A percentile compares a stretch with the other conserved stretches of the same genome.
These are phyloP conservation scores for Penicillium sp. DNA, from an alignment of 2,329 filamentous ascomycete species.

Conservation along the genomic window DNA sequence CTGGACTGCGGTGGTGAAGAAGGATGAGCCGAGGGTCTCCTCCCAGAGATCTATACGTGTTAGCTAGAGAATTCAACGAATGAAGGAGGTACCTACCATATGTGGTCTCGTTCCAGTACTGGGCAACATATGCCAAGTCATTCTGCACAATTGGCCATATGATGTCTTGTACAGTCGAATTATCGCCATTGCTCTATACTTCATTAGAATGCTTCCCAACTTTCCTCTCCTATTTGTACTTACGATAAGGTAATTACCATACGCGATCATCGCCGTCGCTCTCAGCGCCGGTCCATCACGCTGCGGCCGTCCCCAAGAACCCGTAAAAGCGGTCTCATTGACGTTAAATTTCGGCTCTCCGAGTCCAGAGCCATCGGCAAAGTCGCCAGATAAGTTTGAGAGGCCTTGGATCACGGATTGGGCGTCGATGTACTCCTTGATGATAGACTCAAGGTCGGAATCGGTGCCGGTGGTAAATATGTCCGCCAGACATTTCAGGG, in stretches of 20 bases:
- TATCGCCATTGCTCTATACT: conserved; percentile 48
- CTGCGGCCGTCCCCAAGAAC: conserved; percentile 71
- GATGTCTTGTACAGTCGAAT: conserved; percentile 49
- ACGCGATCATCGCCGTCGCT: conserved; percentile 30
- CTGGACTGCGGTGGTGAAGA: conserved; percentile 69
- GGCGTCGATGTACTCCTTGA: conserved; percentile 64
- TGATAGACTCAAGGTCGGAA: conserved; percentile 53
- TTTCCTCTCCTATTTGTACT: conserved; percentile 4
- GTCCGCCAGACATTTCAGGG: conserved; percentile 66
- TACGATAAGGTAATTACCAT: conserved; percentile 64
- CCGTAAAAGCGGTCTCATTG: conserved; percentile 60
- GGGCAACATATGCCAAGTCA: conserved; percentile 68
- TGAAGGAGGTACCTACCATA: conserved; percentile 45
- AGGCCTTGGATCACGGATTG: conserved; percentile 64
- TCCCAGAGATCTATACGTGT: conserved; percentile 63
- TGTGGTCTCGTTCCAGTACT: conserved; percentile 62
- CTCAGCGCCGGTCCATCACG: conserved; percentile 41
- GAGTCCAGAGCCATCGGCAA: conserved; percentile 48
- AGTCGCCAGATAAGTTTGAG: conserved; percentile 62
- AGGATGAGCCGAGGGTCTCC: conserved; percentile 69
- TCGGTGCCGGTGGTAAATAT: conserved; percentile 59
- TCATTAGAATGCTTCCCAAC: background rate
- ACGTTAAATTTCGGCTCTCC: conserved; percentile 71
- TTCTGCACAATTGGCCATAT: conserved; percentile 72
- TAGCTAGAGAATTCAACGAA: background rate